Conservation (phyloP, 805 yeast species). For the Danielia oregonensis region DNA sequence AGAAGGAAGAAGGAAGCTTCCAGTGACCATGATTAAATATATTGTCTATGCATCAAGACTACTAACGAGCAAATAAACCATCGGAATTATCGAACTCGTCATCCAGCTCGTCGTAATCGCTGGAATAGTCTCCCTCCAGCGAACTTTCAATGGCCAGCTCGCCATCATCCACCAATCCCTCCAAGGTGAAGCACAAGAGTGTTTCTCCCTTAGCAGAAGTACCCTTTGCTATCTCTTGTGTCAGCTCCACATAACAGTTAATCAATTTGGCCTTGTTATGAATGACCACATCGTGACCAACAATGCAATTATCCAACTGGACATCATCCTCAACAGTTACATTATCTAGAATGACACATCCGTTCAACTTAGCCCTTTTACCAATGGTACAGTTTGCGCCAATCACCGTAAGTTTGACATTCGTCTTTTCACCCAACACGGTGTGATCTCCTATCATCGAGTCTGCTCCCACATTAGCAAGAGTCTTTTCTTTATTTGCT, state of each 20-base stretch:
- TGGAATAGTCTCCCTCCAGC: constrained; percentile 41
- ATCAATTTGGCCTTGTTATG: constrained; percentile 62
- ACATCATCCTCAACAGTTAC: constrained; percentile 78
- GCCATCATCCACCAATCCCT: constrained; percentile 36
- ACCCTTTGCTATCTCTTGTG: constrained; percentile 61
- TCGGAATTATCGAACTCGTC: constrained; percentile 60
- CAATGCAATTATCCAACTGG: constrained; percentile 77
- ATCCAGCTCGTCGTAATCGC: constrained; percentile 38
- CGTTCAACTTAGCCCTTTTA: constrained; percentile 80
- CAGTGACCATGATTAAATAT: background rate
- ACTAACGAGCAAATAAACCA: constrained; percentile 43
- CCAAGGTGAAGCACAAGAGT: constrained; percentile 40
- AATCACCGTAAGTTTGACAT: constrained; percentile 80
- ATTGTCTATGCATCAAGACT: background rate
- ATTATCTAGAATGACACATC: constrained; percentile 72
- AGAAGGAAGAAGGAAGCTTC: constrained; percentile 7
- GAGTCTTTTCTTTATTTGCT: constrained; percentile 45
- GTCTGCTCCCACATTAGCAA: constrained; percentile 84
- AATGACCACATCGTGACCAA: constrained; percentile 68
- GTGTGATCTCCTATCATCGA: constrained; percentile 70
- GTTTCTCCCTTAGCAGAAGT: constrained; percentile 57
- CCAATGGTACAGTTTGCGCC: constrained; percentile 78
- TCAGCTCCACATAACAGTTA: constrained; percentile 83
- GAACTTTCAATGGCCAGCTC: constrained; percentile 31
- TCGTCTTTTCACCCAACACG: constrained; percentile 74